phyloP scores from a whole-genome alignment of 2,329 filamentous ascomycete genomes.

The Talaromyces sp. region DNA sequence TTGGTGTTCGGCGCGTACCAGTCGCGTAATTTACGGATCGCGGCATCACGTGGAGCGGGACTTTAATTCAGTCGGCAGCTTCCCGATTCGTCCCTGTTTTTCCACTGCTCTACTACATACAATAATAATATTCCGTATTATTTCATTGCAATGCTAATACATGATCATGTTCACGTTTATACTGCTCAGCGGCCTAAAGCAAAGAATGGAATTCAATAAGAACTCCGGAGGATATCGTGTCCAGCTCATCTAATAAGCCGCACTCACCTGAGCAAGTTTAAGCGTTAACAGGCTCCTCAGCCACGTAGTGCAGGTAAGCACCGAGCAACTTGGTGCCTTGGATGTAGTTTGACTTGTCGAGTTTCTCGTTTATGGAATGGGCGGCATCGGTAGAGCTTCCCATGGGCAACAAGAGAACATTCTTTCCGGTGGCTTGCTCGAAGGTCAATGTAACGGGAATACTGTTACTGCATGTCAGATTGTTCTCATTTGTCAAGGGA shows the following conservation, averaged over 20 bases:
- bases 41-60: slow-evolving; percentile 19
- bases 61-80: neutral
- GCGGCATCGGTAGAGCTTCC: slow-evolving; percentile 94
- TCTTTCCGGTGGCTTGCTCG: slow-evolving; percentile 96
- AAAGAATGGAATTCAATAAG: neutral
- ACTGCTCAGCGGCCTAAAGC: neutral
- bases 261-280: neutral
- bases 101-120: neutral
- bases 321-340: slow-evolving; percentile 95
- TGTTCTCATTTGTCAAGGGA: neutral
- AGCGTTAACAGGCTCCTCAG: slow-evolving; percentile 68
- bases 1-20: neutral
- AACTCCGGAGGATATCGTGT: neutral
- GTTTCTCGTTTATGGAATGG: slow-evolving; percentile 97
- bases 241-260: neutral
- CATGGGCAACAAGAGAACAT: slow-evolving; percentile 93
- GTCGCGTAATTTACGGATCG: slow-evolving; percentile 17
- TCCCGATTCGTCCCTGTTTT: neutral
- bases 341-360: slow-evolving; percentile 96
- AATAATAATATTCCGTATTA: neutral
- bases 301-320: slow-evolving; percentile 93
- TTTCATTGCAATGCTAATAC: slow-evolving; percentile 1
- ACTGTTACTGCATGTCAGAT: slow-evolving; percentile 45
- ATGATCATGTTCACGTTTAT: neutral
- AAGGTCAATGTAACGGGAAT: slow-evolving; percentile 97